Evolutionary conservation across 768 basidiomycete genomes (phyloP).

Genomic region (Mrakia frigida): DNA sequence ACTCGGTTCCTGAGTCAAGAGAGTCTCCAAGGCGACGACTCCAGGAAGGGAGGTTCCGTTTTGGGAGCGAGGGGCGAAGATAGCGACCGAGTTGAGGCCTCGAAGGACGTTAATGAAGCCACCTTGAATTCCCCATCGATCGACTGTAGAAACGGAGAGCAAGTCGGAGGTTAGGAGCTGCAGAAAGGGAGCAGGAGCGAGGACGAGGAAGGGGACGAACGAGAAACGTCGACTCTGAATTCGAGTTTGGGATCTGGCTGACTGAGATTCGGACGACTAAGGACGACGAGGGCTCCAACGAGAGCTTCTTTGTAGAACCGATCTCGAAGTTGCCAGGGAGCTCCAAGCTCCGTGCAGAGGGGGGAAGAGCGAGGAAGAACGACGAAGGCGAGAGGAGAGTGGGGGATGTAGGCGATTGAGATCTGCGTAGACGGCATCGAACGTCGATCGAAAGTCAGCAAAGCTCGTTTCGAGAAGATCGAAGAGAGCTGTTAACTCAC

Average conservation of each 20-base stretch:
- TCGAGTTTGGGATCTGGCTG: not conserved
- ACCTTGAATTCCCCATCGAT: not conserved
- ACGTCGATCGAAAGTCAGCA: no score
- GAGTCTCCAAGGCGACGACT: not conserved
- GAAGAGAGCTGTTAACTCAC: not conserved
- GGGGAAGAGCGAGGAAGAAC: not conserved
- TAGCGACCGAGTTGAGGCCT: not conserved
- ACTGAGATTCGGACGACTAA: not conserved
- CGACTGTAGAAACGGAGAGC: not conserved
- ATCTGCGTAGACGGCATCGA: not conserved
- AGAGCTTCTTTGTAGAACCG: not conserved
- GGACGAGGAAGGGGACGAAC: not conserved
- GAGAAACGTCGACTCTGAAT: not conserved
- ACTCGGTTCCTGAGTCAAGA: no score
- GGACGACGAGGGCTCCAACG: not conserved
- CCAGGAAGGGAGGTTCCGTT: not conserved
- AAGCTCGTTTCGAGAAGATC: no score
- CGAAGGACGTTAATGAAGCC: not conserved
- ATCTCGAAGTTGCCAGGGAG: not conserved
- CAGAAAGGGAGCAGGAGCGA: not conserved
- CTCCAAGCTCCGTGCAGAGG: not conserved
- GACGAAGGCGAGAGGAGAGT: not conserved
- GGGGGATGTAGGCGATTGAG: not conserved
- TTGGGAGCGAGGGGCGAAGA: not conserved
- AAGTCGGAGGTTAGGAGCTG: not conserved